Evolutionary conservation across 768 basidiomycete genomes (phyloP).

Genomic region (Rubroboletus satanas): DNA sequence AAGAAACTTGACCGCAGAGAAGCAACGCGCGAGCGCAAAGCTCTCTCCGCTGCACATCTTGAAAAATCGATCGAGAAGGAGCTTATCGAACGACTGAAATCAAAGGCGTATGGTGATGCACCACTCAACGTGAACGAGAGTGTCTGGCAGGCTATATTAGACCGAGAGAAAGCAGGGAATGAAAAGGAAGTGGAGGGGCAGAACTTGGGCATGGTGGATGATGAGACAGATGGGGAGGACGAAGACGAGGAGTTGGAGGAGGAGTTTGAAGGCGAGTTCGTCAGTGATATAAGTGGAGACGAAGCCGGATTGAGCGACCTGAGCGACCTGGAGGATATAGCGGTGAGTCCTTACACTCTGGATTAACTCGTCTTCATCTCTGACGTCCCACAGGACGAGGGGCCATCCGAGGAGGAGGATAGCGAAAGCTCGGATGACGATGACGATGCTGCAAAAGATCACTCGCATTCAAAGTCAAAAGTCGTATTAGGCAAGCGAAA

Average conservation of each 20-base stretch:
- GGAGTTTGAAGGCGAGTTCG: conserved; percentile 53
- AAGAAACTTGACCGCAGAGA: conserved; percentile 96
- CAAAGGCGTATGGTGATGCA: conserved; percentile 95
- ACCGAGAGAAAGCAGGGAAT: conserved; percentile 60
- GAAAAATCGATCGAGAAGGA: conserved; percentile 96
- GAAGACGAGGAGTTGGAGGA: conserved; percentile 48
- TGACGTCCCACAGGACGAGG: conserved; percentile 34
- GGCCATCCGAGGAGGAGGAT: conserved; percentile 40
- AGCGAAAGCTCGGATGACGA: conserved; percentile 42
- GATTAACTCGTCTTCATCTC: not conserved
- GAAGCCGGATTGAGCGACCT: conserved; percentile 43
- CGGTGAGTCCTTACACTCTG: conserved; percentile 39
- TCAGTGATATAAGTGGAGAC: conserved; percentile 53
- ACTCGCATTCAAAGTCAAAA: conserved; percentile 37
- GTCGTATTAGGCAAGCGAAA: conserved; percentile 67
- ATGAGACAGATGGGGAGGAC: conserved; percentile 53
- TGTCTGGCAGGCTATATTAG: conserved; percentile 91
- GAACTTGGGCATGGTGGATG: conserved; percentile 44
- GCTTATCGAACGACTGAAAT: conserved; percentile 90
- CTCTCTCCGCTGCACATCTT: conserved; percentile 90
- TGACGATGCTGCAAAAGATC: conserved; percentile 37
- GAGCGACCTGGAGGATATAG: conserved; percentile 60
- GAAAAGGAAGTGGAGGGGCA: conserved; percentile 43
- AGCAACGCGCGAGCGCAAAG: conserved; percentile 89
- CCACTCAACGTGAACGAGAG: conserved; percentile 97